Evolutionary conservation across 2,329 filamentous ascomycete genomes (phyloP).

Genomic region (Pestalotiopsis sp.): DNA sequence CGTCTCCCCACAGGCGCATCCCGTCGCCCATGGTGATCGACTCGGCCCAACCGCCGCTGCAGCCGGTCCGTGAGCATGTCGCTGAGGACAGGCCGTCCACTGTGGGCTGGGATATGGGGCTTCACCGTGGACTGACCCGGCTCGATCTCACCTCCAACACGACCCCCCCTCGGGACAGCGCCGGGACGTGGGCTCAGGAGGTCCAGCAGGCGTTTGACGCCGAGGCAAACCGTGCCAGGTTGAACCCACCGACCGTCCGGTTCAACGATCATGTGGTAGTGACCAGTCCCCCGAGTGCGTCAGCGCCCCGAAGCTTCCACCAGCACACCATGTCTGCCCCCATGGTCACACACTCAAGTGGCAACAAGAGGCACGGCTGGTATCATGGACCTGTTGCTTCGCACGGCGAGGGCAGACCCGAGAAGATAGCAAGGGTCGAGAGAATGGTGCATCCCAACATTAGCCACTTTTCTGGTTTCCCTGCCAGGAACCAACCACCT

Average conservation of each 20-base stretch:
- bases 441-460: conserved; percentile 62
- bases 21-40: conserved; percentile 82
- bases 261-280: conserved; percentile 52
- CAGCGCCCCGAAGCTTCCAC: conserved; percentile 39
- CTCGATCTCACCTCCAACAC: conserved; percentile 61
- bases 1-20: conserved; percentile 64
- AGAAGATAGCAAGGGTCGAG: conserved; percentile 50
- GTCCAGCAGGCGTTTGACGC: conserved; percentile 57
- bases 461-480: conserved; percentile 53
- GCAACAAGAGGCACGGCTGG: conserved; percentile 71
- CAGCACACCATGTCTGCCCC: conserved; percentile 65
- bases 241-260: conserved; percentile 51
- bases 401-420: conserved; percentile 39
- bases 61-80: conserved; percentile 32
- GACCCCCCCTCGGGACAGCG: conserved; percentile 53
- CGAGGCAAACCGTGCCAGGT: conserved; percentile 53
- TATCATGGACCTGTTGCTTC: conserved; percentile 59
- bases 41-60: conserved; percentile 40
- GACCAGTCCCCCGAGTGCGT: conserved; percentile 19
- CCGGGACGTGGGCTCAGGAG: conserved; percentile 60
- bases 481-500: conserved; percentile 35
- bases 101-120: conserved; percentile 65
- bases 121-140: conserved; percentile 68
- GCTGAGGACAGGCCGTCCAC: conserved; percentile 52
- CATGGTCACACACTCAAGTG: conserved; percentile 56